Conservation (phyloP, 108 stramenopile species). For the Poteriospumella lacustris region DNA sequence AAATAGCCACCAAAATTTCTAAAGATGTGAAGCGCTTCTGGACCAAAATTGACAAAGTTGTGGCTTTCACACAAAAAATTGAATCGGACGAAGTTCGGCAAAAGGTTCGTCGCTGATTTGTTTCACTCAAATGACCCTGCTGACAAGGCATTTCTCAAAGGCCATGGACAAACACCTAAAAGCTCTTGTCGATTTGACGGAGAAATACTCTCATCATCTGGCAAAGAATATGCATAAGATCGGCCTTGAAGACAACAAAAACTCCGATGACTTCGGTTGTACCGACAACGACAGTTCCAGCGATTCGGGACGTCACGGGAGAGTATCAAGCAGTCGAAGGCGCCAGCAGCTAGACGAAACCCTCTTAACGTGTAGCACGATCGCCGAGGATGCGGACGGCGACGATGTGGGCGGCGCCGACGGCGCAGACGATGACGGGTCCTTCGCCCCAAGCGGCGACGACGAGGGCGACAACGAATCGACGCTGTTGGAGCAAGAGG, state of each 20-base stretch:
- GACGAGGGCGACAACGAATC: conserved; percentile 41
- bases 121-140: background rate
- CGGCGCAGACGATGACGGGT: background rate
- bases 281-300: background rate
- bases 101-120: background rate
- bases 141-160: background rate
- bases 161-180: conserved; percentile 76
- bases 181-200: conserved; percentile 57
- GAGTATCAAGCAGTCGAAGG: background rate
- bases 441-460: background rate
- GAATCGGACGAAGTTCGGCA: conserved; percentile 57
- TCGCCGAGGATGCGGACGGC: background rate
- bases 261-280: conserved; percentile 25
- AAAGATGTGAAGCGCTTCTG: conserved; percentile 56
- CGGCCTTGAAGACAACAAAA: conserved; percentile 3
- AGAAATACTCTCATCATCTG: conserved; percentile 49
- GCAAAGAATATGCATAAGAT: conserved; percentile 24
- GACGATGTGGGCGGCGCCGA: background rate
- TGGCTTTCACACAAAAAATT: conserved; percentile 69
- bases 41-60: conserved; percentile 71
- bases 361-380: too few relatives aligned
- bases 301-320: background rate
- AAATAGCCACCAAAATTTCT: conserved; percentile 41
- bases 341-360: too few relatives aligned
- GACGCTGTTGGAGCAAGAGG: conserved; percentile 31